phyloP scores from a whole-genome alignment of 129 eudicot species.

The Helichrysum umbraculigerum region DNA sequence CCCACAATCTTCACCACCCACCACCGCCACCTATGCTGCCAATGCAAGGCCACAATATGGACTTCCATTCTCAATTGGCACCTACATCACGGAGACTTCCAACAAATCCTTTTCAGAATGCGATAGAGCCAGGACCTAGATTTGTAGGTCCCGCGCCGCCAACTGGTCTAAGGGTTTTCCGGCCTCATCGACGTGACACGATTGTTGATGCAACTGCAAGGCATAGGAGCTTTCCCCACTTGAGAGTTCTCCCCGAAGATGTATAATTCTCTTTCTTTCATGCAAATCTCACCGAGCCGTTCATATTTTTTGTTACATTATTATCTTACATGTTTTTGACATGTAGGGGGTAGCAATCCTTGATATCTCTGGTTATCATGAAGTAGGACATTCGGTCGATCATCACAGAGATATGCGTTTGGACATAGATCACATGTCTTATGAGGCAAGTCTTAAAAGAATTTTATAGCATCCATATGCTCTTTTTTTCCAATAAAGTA shows the following conservation, averaged over 20 bases:
- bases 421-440: constrained; percentile 97
- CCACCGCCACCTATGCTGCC: constrained; percentile 59
- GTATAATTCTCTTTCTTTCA: constrained; percentile 37
- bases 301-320: background rate
- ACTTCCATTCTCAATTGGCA: constrained; percentile 55
- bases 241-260: constrained; percentile 87
- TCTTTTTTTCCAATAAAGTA: constrained; percentile 3
- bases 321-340: background rate
- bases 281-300: background rate
- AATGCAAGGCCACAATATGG: constrained; percentile 54
- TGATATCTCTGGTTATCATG: constrained; percentile 70
- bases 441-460: constrained; percentile 62
- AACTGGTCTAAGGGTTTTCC: constrained; percentile 61
- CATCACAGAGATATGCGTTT: constrained; percentile 93
- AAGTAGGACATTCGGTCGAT: constrained; percentile 61
- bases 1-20: constrained; percentile 53
- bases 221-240: constrained; percentile 64
- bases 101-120: constrained; percentile 46
- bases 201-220: constrained; percentile 55
- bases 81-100: constrained; percentile 56
- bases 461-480: background rate
- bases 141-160: constrained; percentile 53
- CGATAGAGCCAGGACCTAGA: constrained; percentile 53
- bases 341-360: constrained; percentile 72
- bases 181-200: constrained; percentile 63